phyloP scores from a whole-genome alignment of 2,329 filamentous ascomycete species.

The Penicillium sp. region DNA sequence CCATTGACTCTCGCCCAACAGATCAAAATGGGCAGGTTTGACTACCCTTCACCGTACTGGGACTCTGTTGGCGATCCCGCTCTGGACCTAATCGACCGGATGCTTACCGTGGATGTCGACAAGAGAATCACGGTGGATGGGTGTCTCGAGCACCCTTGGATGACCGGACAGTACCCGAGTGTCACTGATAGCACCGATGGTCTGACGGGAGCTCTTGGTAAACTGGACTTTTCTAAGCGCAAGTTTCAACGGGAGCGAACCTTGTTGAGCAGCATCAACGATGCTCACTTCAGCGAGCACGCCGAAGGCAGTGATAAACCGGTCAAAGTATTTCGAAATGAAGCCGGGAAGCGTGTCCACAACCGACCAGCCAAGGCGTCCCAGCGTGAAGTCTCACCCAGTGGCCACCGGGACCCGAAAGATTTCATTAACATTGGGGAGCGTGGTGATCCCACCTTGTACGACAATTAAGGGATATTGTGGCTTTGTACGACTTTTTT shows the following conservation, averaged over 20 bases:
- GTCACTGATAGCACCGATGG: slow-evolving; percentile 87
- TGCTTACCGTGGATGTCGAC: slow-evolving; percentile 86
- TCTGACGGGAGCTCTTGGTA: slow-evolving; percentile 79
- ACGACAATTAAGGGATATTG: slow-evolving; percentile 51
- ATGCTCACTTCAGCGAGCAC: slow-evolving; percentile 63
- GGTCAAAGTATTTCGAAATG: slow-evolving; percentile 77
- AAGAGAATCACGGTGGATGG: slow-evolving; percentile 85
- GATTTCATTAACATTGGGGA: slow-evolving; percentile 86
- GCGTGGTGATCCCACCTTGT: slow-evolving; percentile 78
- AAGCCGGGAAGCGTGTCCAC: slow-evolving; percentile 47
- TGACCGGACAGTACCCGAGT: slow-evolving; percentile 60
- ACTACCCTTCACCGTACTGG: slow-evolving; percentile 97
- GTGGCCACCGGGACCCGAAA: slow-evolving; percentile 63
- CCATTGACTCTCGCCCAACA: slow-evolving; percentile 86
- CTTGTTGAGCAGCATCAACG: slow-evolving; percentile 76
- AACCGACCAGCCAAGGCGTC: slow-evolving; percentile 39
- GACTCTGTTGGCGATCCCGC: slow-evolving; percentile 83
- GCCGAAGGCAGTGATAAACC: slow-evolving; percentile 57
- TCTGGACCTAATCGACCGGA: slow-evolving; percentile 87
- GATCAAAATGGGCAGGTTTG: slow-evolving; percentile 83
- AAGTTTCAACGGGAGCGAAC: slow-evolving; percentile 82
- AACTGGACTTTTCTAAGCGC: slow-evolving; percentile 79
- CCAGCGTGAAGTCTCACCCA: slow-evolving; percentile 62
- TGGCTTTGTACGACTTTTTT: background rate
- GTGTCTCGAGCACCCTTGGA: slow-evolving; percentile 89